These are phyloP conservation scores for Beauveria sp. DNA, from an alignment of 2,329 filamentous ascomycete species.

Conservation along the genomic window DNA sequence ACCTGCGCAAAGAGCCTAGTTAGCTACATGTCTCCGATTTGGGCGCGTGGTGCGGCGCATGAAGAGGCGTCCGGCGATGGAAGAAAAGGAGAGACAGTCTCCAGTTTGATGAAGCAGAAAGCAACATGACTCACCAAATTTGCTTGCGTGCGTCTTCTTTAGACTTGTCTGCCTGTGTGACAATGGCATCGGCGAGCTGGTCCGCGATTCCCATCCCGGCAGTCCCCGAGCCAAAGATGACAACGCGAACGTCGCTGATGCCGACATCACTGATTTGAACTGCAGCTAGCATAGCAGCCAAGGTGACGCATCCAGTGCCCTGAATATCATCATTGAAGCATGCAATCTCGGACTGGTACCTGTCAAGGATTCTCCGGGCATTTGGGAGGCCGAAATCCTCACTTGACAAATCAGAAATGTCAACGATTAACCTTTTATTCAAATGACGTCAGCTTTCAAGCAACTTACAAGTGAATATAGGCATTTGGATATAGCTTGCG, in stretches of 20 bases:
- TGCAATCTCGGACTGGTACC: slow-evolving; percentile 63
- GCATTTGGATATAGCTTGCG: slow-evolving; percentile 67
- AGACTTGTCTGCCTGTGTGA: slow-evolving; percentile 54
- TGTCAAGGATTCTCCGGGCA: slow-evolving; percentile 66
- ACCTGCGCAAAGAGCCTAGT: slow-evolving; percentile 29
- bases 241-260: slow-evolving; percentile 60
- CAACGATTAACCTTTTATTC: neutral
- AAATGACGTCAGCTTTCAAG: no score
- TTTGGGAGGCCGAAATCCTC: slow-evolving; percentile 81
- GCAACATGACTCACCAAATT: slow-evolving; percentile 45
- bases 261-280: slow-evolving; percentile 61
- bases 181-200: slow-evolving; percentile 73
- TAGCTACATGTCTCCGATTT: no score
- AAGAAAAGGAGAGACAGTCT: neutral
- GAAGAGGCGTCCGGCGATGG: neutral
- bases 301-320: slow-evolving; percentile 79
- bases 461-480: slow-evolving; percentile 63
- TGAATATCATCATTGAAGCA: slow-evolving; percentile 93
- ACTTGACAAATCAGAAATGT: neutral
- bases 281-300: slow-evolving; percentile 73
- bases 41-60: neutral
- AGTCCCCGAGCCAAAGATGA: slow-evolving; percentile 74
- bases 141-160: slow-evolving; percentile 71
- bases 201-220: slow-evolving; percentile 83
- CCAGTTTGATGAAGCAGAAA: no score